Evolutionary conservation across 2,329 filamentous ascomycete genomes (phyloP), one percentile per base, ranked within the genome.

Genomic region (Corinectria fuckeliana): DNA sequence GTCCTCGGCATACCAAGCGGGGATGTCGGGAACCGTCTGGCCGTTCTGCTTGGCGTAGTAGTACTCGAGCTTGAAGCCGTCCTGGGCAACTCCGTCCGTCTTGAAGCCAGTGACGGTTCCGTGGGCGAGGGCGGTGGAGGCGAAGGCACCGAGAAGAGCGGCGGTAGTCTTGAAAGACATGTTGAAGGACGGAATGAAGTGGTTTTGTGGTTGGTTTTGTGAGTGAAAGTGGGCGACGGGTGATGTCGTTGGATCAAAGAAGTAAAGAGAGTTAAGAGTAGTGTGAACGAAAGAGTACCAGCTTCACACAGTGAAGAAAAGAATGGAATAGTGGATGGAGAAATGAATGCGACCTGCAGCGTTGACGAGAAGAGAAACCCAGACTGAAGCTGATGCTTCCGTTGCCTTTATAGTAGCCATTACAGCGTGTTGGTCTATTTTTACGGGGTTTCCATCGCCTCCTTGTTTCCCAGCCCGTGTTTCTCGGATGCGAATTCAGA

Each of bases 1-100:
- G 65, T 80, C 75, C 57, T 76, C 65, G 3, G 78, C 76, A 14
- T 71, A 71, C 80, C 80, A 82, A n/a, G 78, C 80, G 14, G 68
- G 61, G 4, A 69, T 63, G 18, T 59, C 44, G 13, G 69, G 69
- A 3, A 65, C 56, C 2, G 23, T 13, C 21, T 60, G 41, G 16
- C 57, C 58, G 10, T 67, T 64, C 32, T 64, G 56, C 55, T 69
- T 64, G 5, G 54, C 60, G 49, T 69, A 69, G 62, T 69, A 69
- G 23, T 68, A 68, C 1, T 65, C 60, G 4, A 65, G 52, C 23
- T 44, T 59, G 55, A 68, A 69, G 6, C 60, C 67, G 1, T 50
- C 11, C 9, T 68, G 56, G 30, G 58, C 56, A 44, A 52, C 42
- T 6, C 67, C 65, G 39, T 69, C 69, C 9, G 68, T 61, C 54